Conservation (phyloP, 1,284 basidiomycete species). For the Moesziomyces globuligerus region DNA sequence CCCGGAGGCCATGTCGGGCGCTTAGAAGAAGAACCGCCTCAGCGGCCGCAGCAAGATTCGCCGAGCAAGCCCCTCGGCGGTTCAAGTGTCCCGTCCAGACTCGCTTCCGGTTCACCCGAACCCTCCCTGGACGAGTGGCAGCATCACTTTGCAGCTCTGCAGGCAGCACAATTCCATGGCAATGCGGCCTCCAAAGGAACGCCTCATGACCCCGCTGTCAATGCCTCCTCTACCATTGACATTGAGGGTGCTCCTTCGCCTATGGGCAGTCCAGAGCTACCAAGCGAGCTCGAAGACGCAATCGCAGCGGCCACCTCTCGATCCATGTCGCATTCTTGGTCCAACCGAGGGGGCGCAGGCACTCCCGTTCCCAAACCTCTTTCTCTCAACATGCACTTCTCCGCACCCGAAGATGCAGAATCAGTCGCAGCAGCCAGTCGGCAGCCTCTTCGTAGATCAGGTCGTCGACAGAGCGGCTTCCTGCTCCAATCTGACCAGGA, state of each 20-base stretch:
- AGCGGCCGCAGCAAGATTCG: not conserved
- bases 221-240: slow-evolving; percentile 10
- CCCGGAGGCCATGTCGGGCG: slow-evolving; percentile 38
- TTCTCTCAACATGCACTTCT: not conserved
- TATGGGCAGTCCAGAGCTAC: slow-evolving; percentile 39
- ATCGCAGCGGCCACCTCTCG: slow-evolving; percentile 20
- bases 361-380: not conserved
- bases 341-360: not conserved
- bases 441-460: slow-evolving; percentile 22
- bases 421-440: not conserved
- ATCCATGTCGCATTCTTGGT: slow-evolving; percentile 6
- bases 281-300: slow-evolving; percentile 27
- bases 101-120: not conserved
- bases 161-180: not conserved
- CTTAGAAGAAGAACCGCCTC: slow-evolving; percentile 20
- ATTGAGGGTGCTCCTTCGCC: slow-evolving; percentile 38
- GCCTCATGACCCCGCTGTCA: not conserved
- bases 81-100: not conserved
- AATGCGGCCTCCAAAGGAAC: not conserved
- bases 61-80: not conserved
- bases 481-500: slow-evolving; percentile 8
- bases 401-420: not conserved
- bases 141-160: slow-evolving; percentile 6
- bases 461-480: slow-evolving; percentile 44
- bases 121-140: slow-evolving; percentile 7